Base-by-base conservation (phyloP, 129 eudicot species). In the Artemisia annua region DNA sequence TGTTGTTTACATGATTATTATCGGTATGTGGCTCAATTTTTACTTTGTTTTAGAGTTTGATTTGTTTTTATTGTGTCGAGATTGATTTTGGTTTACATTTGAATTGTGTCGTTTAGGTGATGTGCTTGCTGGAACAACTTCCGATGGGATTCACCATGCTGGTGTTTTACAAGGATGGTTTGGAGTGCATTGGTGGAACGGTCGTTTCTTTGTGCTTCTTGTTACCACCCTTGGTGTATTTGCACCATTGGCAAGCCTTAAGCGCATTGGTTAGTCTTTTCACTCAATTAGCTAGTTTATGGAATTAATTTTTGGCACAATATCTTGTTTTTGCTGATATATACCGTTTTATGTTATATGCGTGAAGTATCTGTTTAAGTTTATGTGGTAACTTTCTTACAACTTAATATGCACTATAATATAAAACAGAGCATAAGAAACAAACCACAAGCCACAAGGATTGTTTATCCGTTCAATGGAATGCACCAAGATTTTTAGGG, bases 91-190 rank as follows among this genome's bases (percentile, higher is more conserved):
- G 57, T 67, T 67, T 35, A 26, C 35, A 59, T 63, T 51, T 26
- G 57, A 30, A 39, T 72, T 74, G 18, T 74, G 48, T 74, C 51
- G 39, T 61, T 60, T 46, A 71, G 99, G 97, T 60, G 99, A 94
- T 83, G 99, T 94, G 80, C 91, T 90, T 62, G 81, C 97, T 66
- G 99, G 99, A 77, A 90, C 99, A 71, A 83, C 91, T 64, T 82
- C 96, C 5, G 81, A 73, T 71, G 97, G 96, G 26, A 53, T 84
- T 75, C 97, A 90, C 77, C 99, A 94, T 71, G 79, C 92, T 6
- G 99, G 99, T 77, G 99, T 94, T 11, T 64, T 94, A 53, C 91
- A 94, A 81, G 91, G 90, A 48, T 94, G 99, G 99, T 94, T 94
- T 64, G 99, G 99, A 46, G 83, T 54, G 7, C 96, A 86, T 20